Percentiles rank a stretch among this genome's conserved stretches.
These are phyloP conservation scores for Xerocomellus amylosporus DNA, from an alignment of 768 basidiomycete genomes.

Conservation along the genomic window DNA sequence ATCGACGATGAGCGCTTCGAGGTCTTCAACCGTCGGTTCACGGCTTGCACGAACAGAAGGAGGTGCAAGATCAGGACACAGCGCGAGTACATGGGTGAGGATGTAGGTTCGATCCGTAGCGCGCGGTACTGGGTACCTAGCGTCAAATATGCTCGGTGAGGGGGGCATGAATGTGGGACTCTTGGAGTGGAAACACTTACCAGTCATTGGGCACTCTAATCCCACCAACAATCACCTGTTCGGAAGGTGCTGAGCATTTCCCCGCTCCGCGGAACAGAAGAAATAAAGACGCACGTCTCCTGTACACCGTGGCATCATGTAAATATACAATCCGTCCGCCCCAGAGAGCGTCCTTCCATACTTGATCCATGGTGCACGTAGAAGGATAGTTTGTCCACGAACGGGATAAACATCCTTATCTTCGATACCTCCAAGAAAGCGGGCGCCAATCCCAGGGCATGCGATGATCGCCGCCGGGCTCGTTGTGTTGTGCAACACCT, in stretches of 20 bases:
- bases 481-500: slow-evolving; percentile 14
- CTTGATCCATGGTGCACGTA: slow-evolving; percentile 49
- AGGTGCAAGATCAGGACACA: slow-evolving; percentile 58
- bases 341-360: slow-evolving; percentile 34
- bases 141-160: background rate
- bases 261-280: background rate
- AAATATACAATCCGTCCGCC: slow-evolving; percentile 32
- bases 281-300: slow-evolving; percentile 37
- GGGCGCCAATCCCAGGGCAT: slow-evolving; percentile 65
- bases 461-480: slow-evolving; percentile 51
- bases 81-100: slow-evolving; percentile 46
- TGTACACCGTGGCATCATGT: slow-evolving; percentile 36
- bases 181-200: slow-evolving; percentile 27
- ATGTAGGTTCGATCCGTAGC: slow-evolving; percentile 61
- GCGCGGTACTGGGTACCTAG: slow-evolving; percentile 63
- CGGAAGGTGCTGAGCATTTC: background rate
- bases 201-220: slow-evolving; percentile 60
- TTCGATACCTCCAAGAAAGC: slow-evolving; percentile 50
- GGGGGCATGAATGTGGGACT: no score
- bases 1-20: slow-evolving; percentile 46
- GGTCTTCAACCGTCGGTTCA: slow-evolving; percentile 47
- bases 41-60: slow-evolving; percentile 48
- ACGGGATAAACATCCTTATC: slow-evolving; percentile 47
- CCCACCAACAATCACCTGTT: slow-evolving; percentile 57
- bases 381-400: slow-evolving; percentile 44